phyloP scores from a whole-genome alignment of 192 early-diverging fungal genomes.

The Spinellus fusiger region DNA sequence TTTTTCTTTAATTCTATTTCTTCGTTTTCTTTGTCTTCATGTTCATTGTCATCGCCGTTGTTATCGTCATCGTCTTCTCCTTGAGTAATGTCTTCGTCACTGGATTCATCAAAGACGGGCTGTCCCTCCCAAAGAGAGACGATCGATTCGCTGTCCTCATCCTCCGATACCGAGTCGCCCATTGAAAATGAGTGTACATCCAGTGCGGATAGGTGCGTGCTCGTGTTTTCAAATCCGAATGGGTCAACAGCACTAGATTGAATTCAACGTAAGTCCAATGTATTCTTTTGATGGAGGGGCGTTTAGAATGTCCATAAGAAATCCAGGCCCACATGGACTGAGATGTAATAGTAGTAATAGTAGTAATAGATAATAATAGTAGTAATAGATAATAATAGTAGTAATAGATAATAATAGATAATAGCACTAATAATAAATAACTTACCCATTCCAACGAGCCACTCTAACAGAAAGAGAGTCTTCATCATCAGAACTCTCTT shows the following conservation, averaged over 20 bases:
- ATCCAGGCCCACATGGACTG: too few relatives aligned
- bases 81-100: conserved; percentile 2
- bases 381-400: background rate
- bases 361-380: background rate
- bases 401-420: background rate
- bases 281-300: too few relatives aligned
- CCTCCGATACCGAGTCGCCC: background rate
- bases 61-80: background rate
- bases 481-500: conserved; percentile 20
- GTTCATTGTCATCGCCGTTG: background rate
- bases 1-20: background rate
- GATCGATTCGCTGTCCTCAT: background rate
- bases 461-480: background rate
- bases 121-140: too few relatives aligned
- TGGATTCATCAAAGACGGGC: background rate
- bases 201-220: background rate
- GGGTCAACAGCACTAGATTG: background rate
- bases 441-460: background rate
- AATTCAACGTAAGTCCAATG: too few relatives aligned
- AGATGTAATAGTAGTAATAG: too few relatives aligned
- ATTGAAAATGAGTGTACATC: background rate
- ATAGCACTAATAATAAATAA: background rate
- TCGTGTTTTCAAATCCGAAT: background rate
- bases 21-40: conserved; percentile 1
- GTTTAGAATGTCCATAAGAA: too few relatives aligned